Percentiles rank a stretch among this genome's conserved stretches.
phyloP scores from a whole-genome alignment of 768 basidiomycete genomes.

The Chiua virens region DNA sequence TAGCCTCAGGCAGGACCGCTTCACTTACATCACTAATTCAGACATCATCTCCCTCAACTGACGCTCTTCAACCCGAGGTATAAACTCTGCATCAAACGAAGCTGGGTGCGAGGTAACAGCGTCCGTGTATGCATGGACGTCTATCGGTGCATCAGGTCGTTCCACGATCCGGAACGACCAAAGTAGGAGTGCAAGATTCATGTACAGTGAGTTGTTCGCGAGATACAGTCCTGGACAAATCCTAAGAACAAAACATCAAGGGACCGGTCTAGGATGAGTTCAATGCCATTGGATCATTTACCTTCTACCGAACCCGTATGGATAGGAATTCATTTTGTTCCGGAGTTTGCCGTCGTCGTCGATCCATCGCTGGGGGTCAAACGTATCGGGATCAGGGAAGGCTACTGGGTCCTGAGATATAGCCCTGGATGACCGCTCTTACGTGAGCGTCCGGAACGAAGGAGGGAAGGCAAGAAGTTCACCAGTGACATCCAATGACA shows the following conservation, averaged over 20 bases:
- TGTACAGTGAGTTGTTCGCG: conserved; percentile 49
- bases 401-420: conserved; percentile 22
- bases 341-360: conserved; percentile 38
- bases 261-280: not conserved
- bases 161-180: conserved; percentile 60
- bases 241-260: conserved; percentile 24
- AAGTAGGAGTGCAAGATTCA: conserved; percentile 58
- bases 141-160: conserved; percentile 51
- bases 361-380: conserved; percentile 59
- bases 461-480: not conserved
- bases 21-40: no score
- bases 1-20: no score
- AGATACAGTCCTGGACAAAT: conserved; percentile 64
- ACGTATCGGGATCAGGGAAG: conserved; percentile 41
- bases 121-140: conserved; percentile 55
- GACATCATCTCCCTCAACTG: conserved; percentile 11
- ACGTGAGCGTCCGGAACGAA: not conserved
- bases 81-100: conserved; percentile 57
- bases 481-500: conserved; percentile 22
- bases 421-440: conserved; percentile 10
- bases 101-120: conserved; percentile 54
- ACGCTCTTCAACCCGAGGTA: conserved; percentile 37
- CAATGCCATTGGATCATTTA: not conserved
- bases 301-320: conserved; percentile 53
- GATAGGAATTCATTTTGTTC: conserved; percentile 43